phyloP scores from a whole-genome alignment of 768 basidiomycete species.

The Tricholoma matsutake region DNA sequence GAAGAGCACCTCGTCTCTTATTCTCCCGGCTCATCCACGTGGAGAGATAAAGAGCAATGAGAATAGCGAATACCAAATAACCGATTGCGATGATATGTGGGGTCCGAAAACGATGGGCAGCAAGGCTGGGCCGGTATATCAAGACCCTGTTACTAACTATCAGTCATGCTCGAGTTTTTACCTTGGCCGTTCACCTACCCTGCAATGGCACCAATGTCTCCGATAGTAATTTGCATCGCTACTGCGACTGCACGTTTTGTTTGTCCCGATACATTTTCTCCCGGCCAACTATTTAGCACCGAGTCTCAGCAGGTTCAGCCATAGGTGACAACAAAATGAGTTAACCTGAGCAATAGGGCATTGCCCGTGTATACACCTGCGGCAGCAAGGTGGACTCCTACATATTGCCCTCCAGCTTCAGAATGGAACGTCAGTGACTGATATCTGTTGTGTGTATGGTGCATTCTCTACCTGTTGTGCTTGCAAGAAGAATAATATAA shows the following conservation, averaged over 20 bases:
- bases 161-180: not conserved
- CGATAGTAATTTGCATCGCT: slow-evolving; percentile 63
- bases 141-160: slow-evolving; percentile 35
- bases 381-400: slow-evolving; percentile 53
- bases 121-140: slow-evolving; percentile 51
- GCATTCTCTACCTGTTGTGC: slow-evolving; percentile 36
- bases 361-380: slow-evolving; percentile 58
- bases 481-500: slow-evolving; percentile 53
- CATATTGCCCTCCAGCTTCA: slow-evolving; percentile 51
- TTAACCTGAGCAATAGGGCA: slow-evolving; percentile 51
- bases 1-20: slow-evolving; percentile 33
- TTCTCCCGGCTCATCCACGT: slow-evolving; percentile 51
- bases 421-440: not conserved
- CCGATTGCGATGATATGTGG: slow-evolving; percentile 60
- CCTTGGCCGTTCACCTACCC: slow-evolving; percentile 28
- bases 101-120: slow-evolving; percentile 44
- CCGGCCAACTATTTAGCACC: slow-evolving; percentile 44
- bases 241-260: slow-evolving; percentile 62
- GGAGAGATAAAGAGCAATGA: slow-evolving; percentile 43
- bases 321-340: not conserved
- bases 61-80: slow-evolving; percentile 48
- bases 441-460: not conserved
- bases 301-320: not conserved
- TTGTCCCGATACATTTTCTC: slow-evolving; percentile 67
- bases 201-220: slow-evolving; percentile 57